A percentile compares a stretch with the other conserved stretches of the same genome.
These are phyloP conservation scores for Ambrosia trifida DNA, from an alignment of 129 eudicot genomes.

Conservation along the genomic window DNA sequence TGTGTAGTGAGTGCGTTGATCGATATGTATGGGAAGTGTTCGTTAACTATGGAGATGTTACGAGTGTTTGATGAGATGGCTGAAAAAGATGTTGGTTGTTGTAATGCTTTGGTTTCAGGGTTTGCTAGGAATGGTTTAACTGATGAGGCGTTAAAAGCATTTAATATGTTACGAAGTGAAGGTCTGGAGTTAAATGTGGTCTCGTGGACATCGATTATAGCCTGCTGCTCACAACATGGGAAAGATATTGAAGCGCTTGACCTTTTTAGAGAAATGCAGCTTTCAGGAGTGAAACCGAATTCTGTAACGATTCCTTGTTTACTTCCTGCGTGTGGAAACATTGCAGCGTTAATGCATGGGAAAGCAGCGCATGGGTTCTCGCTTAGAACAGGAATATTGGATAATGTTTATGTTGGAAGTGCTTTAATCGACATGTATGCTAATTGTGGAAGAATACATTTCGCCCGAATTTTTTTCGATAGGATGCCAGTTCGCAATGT, in stretches of 20 bases:
- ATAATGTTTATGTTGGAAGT: constrained; percentile 76
- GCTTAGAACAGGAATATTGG: constrained; percentile 41
- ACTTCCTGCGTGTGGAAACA: constrained; percentile 96
- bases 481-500: constrained; percentile 50
- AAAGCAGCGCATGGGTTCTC: constrained; percentile 77
- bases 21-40: constrained; percentile 78
- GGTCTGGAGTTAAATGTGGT: constrained; percentile 66
- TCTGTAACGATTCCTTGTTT: constrained; percentile 81
- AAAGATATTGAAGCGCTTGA: constrained; percentile 84
- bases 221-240: constrained; percentile 86
- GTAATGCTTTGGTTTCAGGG: constrained; percentile 73
- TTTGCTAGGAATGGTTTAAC: constrained; percentile 68
- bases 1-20: constrained; percentile 66
- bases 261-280: constrained; percentile 76
- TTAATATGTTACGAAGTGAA: constrained; percentile 40
- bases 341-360: constrained; percentile 86
- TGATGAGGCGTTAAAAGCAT: constrained; percentile 53
- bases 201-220: constrained; percentile 88
- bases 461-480: constrained; percentile 57
- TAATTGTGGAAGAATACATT: constrained; percentile 74
- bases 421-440: constrained; percentile 90
- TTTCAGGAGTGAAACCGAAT: constrained; percentile 71
- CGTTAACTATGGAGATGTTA: constrained; percentile 52
- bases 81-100: constrained; percentile 56
- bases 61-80: constrained; percentile 63